These are phyloP conservation scores for Aureococcus anophagefferens DNA, from an alignment of 108 stramenopile species.

Conservation along the genomic window DNA sequence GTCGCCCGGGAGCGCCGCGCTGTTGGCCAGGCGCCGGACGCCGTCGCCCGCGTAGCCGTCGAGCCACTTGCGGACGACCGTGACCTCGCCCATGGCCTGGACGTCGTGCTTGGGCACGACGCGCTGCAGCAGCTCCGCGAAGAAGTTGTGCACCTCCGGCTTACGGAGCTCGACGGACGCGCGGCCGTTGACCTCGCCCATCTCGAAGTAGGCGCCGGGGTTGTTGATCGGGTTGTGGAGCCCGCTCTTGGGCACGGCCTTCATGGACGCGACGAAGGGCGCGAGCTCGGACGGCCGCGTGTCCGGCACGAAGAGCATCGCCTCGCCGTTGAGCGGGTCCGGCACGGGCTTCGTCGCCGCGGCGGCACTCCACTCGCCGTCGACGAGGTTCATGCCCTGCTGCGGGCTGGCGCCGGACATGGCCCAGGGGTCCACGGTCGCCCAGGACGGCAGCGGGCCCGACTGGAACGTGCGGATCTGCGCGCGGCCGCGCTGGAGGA, in stretches of 20 bases:
- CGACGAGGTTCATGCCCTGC: constrained; percentile 19
- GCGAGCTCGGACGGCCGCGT: constrained; percentile 44
- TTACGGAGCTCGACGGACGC: constrained; percentile 44
- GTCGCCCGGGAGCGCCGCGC: constrained; percentile 81
- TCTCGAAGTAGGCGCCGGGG: constrained; percentile 72
- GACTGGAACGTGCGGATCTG: no score
- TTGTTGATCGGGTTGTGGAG: constrained; percentile 74
- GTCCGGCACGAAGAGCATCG: constrained; percentile 33
- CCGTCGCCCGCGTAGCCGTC: constrained; percentile 85
- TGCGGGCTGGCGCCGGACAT: constrained; percentile 9
- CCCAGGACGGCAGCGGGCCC: constrained; percentile 10
- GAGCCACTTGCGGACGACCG: constrained; percentile 68
- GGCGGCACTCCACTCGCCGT: constrained; percentile 20
- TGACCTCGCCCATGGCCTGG: constrained; percentile 78
- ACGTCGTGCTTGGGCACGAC: constrained; percentile 87
- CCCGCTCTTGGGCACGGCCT: constrained; percentile 52
- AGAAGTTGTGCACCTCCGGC: constrained; percentile 76
- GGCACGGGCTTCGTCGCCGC: constrained; percentile 11
- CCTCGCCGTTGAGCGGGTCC: constrained; percentile 41
- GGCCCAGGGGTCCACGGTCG: constrained; percentile 18
- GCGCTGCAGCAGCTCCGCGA: constrained; percentile 69
- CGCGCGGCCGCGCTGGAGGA: no score
- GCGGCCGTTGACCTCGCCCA: constrained; percentile 69
- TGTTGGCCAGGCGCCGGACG: constrained; percentile 75
- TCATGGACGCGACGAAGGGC: constrained; percentile 66